A percentile compares a stretch with the other conserved stretches of the same genome.
phyloP scores from a whole-genome alignment of 768 basidiomycete species.

The Calvatia gigantea region DNA sequence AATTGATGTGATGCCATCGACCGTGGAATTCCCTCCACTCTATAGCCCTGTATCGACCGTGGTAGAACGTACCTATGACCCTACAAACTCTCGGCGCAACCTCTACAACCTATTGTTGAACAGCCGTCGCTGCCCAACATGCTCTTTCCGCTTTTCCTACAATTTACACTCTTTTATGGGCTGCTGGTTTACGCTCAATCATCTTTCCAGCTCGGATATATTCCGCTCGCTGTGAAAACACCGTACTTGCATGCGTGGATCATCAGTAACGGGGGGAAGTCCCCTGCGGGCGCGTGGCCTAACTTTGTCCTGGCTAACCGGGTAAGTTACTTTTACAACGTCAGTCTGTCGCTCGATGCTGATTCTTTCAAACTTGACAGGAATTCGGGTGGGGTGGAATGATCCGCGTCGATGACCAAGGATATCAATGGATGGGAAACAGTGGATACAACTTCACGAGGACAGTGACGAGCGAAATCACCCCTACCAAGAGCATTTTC shows the following conservation, averaged over 20 bases:
- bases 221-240: conserved; percentile 1
- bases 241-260: conserved; percentile 7
- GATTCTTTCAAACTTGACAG: conserved; percentile 23
- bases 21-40: too few relatives aligned
- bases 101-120: neutral
- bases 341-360: neutral
- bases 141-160: neutral
- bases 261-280: neutral
- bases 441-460: conserved; percentile 18
- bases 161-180: neutral
- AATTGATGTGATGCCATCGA: too few relatives aligned
- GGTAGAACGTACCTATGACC: too few relatives aligned
- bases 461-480: conserved; percentile 29
- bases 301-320: neutral
- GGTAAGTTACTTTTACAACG: neutral
- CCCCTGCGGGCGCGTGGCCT: neutral
- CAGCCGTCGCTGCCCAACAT: neutral
- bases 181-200: conserved; percentile 2
- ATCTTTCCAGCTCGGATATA: neutral
- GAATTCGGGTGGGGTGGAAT: conserved; percentile 42
- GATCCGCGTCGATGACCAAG: conserved; percentile 41
- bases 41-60: too few relatives aligned
- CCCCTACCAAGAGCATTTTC: conserved; percentile 52
- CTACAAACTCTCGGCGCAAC: too few relatives aligned
- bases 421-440: conserved; percentile 43